A percentile compares a stretch with the other conserved stretches of the same genome.
Conservation (phyloP, 2,329 filamentous ascomycete genomes). For the Fusarium humuli region DNA sequence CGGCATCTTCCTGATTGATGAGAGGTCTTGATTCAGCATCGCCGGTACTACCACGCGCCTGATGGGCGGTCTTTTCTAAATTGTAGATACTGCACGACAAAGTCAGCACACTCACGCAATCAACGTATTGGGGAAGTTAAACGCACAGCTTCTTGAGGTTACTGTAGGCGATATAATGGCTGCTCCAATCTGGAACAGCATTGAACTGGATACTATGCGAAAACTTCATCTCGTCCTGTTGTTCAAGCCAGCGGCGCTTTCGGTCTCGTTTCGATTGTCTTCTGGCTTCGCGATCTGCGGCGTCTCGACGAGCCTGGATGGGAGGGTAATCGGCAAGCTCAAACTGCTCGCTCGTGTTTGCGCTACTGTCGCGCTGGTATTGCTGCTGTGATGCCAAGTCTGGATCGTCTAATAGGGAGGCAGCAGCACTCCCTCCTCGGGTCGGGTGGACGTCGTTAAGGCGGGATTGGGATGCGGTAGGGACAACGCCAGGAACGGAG, state of each 20-base stretch:
- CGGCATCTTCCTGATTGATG: conserved; percentile 78
- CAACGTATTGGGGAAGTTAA: background rate
- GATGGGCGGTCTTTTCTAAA: conserved; percentile 86
- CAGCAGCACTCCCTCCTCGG: conserved; percentile 53
- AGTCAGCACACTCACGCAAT: conserved; percentile 7
- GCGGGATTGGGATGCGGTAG: conserved; percentile 32
- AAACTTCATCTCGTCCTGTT: conserved; percentile 96
- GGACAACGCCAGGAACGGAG: conserved; percentile 51
- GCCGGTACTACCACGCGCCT: conserved; percentile 60
- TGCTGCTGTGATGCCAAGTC: conserved; percentile 14
- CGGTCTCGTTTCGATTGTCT: conserved; percentile 62
- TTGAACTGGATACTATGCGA: conserved; percentile 99
- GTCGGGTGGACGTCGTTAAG: conserved; percentile 41
- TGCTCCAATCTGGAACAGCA: conserved; percentile 99
- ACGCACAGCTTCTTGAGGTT: conserved; percentile 97
- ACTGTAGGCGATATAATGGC: conserved; percentile 97
- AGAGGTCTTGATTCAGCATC: conserved; percentile 90
- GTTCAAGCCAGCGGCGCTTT: conserved; percentile 78
- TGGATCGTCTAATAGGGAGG: conserved; percentile 24
- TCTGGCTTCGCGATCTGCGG: conserved; percentile 50
- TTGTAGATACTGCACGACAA: conserved; percentile 82
- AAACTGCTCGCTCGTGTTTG: conserved; percentile 46
- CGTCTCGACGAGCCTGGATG: conserved; percentile 47
- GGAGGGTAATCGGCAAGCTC: conserved; percentile 58
- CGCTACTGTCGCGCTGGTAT: conserved; percentile 14